Percentiles rank a stretch among this genome's conserved stretches.
These are phyloP conservation scores for Apiospora koreana DNA, from an alignment of 2,329 filamentous ascomycete genomes.

Conservation along the genomic window DNA sequence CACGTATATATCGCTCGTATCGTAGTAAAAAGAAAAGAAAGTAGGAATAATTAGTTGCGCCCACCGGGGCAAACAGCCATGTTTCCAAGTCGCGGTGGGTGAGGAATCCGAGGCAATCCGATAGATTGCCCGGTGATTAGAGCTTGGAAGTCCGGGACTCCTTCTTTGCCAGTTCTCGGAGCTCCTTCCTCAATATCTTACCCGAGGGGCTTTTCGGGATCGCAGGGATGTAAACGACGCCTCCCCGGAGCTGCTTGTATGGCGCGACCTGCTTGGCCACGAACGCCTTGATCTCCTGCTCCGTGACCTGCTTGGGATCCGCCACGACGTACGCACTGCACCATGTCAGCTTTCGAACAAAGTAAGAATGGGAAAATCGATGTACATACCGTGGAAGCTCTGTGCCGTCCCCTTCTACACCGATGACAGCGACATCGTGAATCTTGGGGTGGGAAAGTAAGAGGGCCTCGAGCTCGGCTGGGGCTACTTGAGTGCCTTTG, in stretches of 20 bases:
- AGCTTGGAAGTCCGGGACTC: conserved; percentile 23
- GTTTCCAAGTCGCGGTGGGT: too few relatives aligned
- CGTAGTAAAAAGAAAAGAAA: not conserved
- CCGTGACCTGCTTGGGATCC: conserved; percentile 23
- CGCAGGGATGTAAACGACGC: conserved; percentile 34
- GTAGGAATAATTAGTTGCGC: too few relatives aligned
- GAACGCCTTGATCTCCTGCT: conserved; percentile 25
- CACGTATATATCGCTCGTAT: not conserved
- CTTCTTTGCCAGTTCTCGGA: conserved; percentile 31
- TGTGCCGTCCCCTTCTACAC: conserved; percentile 44
- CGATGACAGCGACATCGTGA: conserved; percentile 56
- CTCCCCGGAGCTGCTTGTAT: conserved; percentile 37
- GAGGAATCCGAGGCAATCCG: not conserved
- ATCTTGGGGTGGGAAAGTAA: conserved; percentile 32
- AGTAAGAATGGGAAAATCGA: conserved; percentile 38
- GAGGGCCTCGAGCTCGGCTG: conserved; percentile 54
- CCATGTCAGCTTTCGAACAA: not conserved
- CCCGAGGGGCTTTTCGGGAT: conserved; percentile 40
- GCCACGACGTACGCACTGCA: conserved; percentile 28
- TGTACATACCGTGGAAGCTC: conserved; percentile 54
- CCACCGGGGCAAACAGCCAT: too few relatives aligned
- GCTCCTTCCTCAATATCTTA: conserved; percentile 36
- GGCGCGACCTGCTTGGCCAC: conserved; percentile 28
- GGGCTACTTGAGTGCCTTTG: conserved; percentile 62
- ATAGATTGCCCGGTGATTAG: not conserved